Percentiles rank a stretch among this genome's conserved stretches.
These are phyloP conservation scores for Thalia dealbata DNA, from an alignment of 176 grass and related monocot species.

Conservation along the genomic window DNA sequence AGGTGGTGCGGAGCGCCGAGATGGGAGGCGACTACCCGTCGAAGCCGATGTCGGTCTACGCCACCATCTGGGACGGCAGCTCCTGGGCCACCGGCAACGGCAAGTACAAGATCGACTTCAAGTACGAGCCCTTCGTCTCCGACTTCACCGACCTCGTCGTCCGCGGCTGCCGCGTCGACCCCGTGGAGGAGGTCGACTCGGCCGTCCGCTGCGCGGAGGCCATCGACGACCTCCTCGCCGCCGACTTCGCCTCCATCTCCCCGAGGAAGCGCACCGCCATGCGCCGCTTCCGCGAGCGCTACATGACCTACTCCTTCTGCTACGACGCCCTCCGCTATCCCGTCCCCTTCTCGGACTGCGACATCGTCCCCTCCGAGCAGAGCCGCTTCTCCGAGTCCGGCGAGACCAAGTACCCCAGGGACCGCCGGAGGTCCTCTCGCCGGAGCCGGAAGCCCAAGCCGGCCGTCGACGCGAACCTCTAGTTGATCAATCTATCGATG, in stretches of 20 bases:
- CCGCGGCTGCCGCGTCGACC: conserved; percentile 27
- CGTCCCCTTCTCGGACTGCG: conserved; percentile 59
- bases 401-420: conserved; percentile 37
- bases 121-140: conserved; percentile 48
- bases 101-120: conserved; percentile 55
- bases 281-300: conserved; percentile 39
- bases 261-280: conserved; percentile 55
- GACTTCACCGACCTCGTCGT: conserved; percentile 51
- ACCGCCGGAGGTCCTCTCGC: conserved; percentile 20
- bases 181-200: conserved; percentile 1
- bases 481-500: not conserved
- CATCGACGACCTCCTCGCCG: conserved; percentile 39
- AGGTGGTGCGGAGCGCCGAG: conserved; percentile 35
- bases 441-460: not conserved
- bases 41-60: conserved; percentile 86
- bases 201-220: conserved; percentile 28
- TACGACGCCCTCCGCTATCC: conserved; percentile 52
- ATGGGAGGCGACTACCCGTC: conserved; percentile 64
- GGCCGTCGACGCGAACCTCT: not conserved
- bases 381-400: conserved; percentile 44
- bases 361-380: conserved; percentile 26
- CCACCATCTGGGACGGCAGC: conserved; percentile 85
- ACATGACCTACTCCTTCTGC: conserved; percentile 65
- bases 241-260: conserved; percentile 46
- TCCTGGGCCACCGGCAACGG: conserved; percentile 70